phyloP scores from a whole-genome alignment of 2,329 filamentous ascomycete genomes.

The Fusarium papillatum region DNA sequence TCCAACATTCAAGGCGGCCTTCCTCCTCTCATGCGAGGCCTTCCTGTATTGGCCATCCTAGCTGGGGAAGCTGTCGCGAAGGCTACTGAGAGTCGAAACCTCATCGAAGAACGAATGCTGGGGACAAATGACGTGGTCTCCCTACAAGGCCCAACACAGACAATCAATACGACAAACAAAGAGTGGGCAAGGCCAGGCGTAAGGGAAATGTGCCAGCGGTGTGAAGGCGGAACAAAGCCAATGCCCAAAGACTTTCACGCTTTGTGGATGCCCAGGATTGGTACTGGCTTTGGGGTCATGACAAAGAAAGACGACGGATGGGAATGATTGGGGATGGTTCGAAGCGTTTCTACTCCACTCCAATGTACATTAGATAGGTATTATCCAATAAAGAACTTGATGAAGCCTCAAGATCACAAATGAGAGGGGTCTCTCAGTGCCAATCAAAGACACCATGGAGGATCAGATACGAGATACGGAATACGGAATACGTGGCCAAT shows the following conservation, averaged over 20 bases:
- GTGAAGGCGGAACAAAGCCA: background rate
- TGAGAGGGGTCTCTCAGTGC: background rate
- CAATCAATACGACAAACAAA: rapidly evolving
- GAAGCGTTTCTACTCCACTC: background rate
- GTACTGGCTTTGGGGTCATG: background rate
- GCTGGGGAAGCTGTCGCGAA: slow-evolving; percentile 32
- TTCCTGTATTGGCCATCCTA: slow-evolving; percentile 33
- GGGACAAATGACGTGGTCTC: slow-evolving; percentile 23
- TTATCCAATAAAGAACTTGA: background rate
- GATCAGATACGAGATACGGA: background rate
- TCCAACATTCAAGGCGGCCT: slow-evolving; percentile 37
- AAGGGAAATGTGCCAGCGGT: slow-evolving; percentile 14
- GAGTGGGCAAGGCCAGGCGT: slow-evolving; percentile 12
- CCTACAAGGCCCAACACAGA: background rate
- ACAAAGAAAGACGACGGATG: background rate
- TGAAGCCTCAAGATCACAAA: background rate
- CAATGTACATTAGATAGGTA: background rate
- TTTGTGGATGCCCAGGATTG: background rate
- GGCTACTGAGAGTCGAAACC: slow-evolving; percentile 20
- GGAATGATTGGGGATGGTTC: background rate
- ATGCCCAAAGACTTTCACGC: too few species aligned
- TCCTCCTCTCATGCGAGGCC: slow-evolving; percentile 29
- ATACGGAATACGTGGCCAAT: background rate
- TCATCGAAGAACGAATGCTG: slow-evolving; percentile 32
- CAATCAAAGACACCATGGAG: background rate